phyloP scores from a whole-genome alignment of 1,284 basidiomycete species.

The Gomphus bonarii region DNA sequence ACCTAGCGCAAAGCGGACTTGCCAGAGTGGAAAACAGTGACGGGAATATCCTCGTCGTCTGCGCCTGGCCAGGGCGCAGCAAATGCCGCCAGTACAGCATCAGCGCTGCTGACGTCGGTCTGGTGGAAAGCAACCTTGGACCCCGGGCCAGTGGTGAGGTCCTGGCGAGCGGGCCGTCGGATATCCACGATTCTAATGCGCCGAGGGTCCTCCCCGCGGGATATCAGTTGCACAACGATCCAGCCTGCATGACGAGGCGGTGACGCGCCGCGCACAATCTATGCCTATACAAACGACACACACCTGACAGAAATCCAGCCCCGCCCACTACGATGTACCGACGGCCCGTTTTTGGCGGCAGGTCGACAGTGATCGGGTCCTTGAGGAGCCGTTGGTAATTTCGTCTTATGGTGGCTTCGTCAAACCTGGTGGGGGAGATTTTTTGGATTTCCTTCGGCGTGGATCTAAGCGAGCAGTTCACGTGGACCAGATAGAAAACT shows the following conservation, averaged over 20 bases:
- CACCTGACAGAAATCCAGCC: conserved; percentile 24
- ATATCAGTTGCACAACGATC: conserved; percentile 56
- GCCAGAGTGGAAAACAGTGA: conserved; percentile 9
- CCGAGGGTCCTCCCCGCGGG: conserved; percentile 56
- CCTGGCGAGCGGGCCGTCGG: conserved; percentile 40
- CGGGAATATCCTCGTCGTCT: background rate
- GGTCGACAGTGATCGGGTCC: conserved; percentile 7
- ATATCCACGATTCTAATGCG: conserved; percentile 61
- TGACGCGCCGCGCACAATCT: background rate
- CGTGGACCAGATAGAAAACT: conserved; percentile 1
- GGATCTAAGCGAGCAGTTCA: conserved; percentile 2
- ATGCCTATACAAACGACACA: background rate
- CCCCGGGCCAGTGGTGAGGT: conserved; percentile 38
- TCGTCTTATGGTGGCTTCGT: background rate
- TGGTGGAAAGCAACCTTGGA: conserved; percentile 44
- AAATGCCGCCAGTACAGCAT: conserved; percentile 49
- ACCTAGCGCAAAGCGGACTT: background rate
- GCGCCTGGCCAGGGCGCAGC: conserved; percentile 45
- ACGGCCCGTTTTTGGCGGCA: conserved; percentile 44
- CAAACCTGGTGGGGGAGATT: background rate
- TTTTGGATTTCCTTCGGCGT: background rate
- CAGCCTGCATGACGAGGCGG: conserved; percentile 52
- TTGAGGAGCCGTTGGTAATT: conserved; percentile 1
- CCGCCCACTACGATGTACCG: conserved; percentile 48
- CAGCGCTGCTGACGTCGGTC: conserved; percentile 44